Percentiles rank a stretch among this genome's conserved stretches.
These are phyloP conservation scores for Polymyxa betae DNA, from an alignment of 208 protist species.

Conservation along the genomic window DNA sequence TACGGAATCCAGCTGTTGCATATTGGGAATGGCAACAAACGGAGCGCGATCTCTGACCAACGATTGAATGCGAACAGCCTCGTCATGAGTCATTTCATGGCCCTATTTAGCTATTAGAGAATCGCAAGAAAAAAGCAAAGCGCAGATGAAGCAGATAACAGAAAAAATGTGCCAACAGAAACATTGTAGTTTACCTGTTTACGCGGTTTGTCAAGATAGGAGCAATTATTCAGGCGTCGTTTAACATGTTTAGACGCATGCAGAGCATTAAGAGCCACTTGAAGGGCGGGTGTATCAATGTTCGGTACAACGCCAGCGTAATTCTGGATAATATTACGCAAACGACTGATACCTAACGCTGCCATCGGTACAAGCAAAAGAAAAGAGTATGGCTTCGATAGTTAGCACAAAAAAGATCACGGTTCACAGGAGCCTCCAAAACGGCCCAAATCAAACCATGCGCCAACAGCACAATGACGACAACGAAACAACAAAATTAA, in stretches of 20 bases:
- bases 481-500: too few species aligned
- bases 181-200: background rate
- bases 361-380: too few species aligned
- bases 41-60: background rate
- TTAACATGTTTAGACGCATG: background rate
- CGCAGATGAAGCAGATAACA: background rate
- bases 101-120: too few species aligned
- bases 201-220: background rate
- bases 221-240: background rate
- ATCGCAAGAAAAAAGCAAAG: background rate
- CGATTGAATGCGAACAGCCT: background rate
- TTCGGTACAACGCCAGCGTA: background rate
- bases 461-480: too few species aligned
- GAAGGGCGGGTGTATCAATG: background rate
- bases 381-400: background rate
- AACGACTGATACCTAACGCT: background rate
- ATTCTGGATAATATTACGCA: background rate
- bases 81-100: background rate
- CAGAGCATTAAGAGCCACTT: background rate
- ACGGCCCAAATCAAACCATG: too few species aligned
- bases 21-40: background rate
- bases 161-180: background rate
- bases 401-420: background rate
- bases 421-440: background rate
- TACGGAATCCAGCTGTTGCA: background rate